Percentiles rank a stretch among this genome's conserved stretches.
phyloP scores from a whole-genome alignment of 1,284 basidiomycete species.

The Naganishia liquefaciens region DNA sequence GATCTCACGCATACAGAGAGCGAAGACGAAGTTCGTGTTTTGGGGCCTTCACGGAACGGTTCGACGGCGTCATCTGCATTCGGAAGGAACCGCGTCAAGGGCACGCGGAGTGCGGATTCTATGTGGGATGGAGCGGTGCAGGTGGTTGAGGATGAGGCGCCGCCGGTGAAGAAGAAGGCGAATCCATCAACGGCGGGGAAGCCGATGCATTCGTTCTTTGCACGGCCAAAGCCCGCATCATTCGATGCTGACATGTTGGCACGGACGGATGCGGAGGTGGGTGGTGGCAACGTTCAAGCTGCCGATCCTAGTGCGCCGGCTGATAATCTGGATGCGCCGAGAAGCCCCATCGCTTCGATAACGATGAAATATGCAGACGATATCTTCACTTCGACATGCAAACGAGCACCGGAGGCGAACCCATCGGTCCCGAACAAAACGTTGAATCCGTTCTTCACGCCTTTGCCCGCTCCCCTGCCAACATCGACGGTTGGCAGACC shows the following conservation, averaged over 20 bases:
- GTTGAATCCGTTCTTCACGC: conserved; percentile 3
- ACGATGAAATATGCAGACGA: not conserved
- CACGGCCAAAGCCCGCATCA: not conserved
- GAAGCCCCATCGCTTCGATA: too few relatives aligned
- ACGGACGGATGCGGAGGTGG: not conserved
- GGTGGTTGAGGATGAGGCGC: conserved; percentile 8
- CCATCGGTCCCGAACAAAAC: not conserved
- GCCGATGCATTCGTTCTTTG: conserved; percentile 23
- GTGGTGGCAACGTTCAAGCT: not conserved
- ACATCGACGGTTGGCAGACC: conserved; percentile 12
- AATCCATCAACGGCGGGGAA: conserved; percentile 13
- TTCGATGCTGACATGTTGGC: not conserved
- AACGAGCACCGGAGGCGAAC: not conserved
- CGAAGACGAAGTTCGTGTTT: conserved; percentile 15
- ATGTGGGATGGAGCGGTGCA: not conserved
- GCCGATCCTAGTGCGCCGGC: not conserved
- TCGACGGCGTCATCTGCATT: not conserved
- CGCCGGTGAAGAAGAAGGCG: not conserved
- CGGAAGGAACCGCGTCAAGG: not conserved
- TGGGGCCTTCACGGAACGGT: conserved; percentile 15
- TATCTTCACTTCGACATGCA: conserved; percentile 10
- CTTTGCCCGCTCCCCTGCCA: not conserved
- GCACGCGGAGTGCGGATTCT: not conserved
- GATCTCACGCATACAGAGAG: conserved; percentile 13
- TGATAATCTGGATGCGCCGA: too few relatives aligned